These are phyloP conservation scores for Fusarium nisikadoi DNA, from an alignment of 2,329 filamentous ascomycete species.

Conservation along the genomic window DNA sequence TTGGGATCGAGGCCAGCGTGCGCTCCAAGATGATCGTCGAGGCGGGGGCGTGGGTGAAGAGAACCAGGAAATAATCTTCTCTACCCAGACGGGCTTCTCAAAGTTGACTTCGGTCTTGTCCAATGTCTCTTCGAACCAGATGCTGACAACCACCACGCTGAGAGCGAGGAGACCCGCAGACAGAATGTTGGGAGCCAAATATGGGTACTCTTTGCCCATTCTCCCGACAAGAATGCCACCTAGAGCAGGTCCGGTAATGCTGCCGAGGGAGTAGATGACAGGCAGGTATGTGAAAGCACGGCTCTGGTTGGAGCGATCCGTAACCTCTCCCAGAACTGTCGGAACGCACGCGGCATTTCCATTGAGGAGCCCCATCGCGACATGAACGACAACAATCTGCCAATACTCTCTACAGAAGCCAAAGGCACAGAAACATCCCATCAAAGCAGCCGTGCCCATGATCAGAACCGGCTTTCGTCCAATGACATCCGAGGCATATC, in stretches of 20 bases:
- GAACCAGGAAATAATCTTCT: constrained; percentile 46
- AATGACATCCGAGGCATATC: constrained; percentile 70
- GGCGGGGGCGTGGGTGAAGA: constrained; percentile 29
- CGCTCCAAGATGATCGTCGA: constrained; percentile 51
- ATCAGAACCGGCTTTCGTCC: constrained; percentile 81
- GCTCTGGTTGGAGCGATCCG: constrained; percentile 94
- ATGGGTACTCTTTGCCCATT: constrained; percentile 75
- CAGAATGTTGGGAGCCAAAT: constrained; percentile 84
- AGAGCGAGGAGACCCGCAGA: constrained; percentile 76
- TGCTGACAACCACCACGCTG: constrained; percentile 77
- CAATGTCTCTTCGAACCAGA: constrained; percentile 87
- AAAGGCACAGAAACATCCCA: constrained; percentile 84
- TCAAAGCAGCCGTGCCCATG: constrained; percentile 83
- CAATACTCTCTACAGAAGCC: constrained; percentile 85
- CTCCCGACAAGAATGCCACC: constrained; percentile 83
- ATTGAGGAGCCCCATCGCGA: constrained; percentile 91
- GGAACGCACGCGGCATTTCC: constrained; percentile 95
- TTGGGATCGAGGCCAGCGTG: constrained; percentile 51
- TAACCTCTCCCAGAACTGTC: constrained; percentile 93
- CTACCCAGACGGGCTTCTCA: constrained; percentile 50
- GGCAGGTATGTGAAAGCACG: constrained; percentile 93
- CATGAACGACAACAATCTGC: constrained; percentile 87
- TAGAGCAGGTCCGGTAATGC: constrained; percentile 91
- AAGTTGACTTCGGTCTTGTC: constrained; percentile 47
- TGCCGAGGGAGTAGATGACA: constrained; percentile 94